Conservation (phyloP, 2,329 filamentous ascomycete species). For the Fusarium redolens region DNA sequence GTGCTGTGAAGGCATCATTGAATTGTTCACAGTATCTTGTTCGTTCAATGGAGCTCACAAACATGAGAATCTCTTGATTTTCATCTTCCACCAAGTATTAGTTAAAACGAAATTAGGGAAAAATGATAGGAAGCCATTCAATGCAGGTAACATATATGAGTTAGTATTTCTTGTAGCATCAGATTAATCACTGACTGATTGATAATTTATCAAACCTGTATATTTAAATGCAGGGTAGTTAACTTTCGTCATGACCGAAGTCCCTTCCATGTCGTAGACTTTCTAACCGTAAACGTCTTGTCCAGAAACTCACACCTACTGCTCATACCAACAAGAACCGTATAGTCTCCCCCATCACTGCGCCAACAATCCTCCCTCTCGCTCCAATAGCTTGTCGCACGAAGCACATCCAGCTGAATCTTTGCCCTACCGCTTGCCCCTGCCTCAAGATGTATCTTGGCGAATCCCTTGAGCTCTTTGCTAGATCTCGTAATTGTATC, state of each 20-base stretch:
- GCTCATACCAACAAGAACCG: neutral
- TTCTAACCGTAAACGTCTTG: neutral
- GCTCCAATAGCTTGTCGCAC: neutral
- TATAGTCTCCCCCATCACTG: neutral
- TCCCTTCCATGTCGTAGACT: neutral
- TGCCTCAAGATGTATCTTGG: neutral
- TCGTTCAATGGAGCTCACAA: too few relatives aligned
- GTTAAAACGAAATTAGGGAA: too few relatives aligned
- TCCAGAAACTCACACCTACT: neutral
- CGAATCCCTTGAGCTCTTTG: slow-evolving; percentile 1
- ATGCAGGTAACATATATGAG: neutral
- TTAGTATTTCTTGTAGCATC: neutral
- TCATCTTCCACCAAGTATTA: too few relatives aligned
- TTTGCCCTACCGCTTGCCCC: fast-evolving
- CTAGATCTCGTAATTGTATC: neutral
- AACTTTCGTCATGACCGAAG: neutral
- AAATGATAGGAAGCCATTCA: fast-evolving
- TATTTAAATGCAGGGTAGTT: neutral
- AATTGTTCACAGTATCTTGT: too few relatives aligned
- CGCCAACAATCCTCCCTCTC: neutral
- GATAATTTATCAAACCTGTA: too few relatives aligned
- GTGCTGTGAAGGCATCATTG: neutral
- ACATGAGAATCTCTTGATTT: too few relatives aligned
- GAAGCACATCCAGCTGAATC: neutral
- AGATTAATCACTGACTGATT: too few relatives aligned